phyloP scores from a whole-genome alignment of 2,329 filamentous ascomycete genomes.

The Sclerotinia borealis region DNA sequence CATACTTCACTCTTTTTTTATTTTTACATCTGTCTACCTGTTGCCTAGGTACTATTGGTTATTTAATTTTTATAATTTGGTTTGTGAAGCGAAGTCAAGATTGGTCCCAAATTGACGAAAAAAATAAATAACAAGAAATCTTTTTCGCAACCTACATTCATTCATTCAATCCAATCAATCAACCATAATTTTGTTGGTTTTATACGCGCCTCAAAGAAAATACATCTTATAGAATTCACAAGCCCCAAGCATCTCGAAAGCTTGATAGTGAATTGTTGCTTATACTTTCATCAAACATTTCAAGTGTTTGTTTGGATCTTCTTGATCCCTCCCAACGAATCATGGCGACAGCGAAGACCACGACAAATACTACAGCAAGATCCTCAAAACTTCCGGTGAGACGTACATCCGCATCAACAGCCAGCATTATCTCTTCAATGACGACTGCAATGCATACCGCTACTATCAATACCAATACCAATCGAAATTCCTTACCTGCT shows the following conservation, averaged over 20 bases:
- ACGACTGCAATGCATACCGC: not conserved
- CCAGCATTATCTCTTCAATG: conserved; percentile 5
- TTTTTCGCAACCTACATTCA: not conserved
- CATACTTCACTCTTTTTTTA: not conserved
- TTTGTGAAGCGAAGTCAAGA: not conserved
- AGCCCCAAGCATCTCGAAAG: not conserved
- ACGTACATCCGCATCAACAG: conserved; percentile 4
- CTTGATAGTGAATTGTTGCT: not conserved
- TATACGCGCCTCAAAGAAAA: not conserved
- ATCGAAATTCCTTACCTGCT: conserved; percentile 2
- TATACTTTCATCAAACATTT: not conserved
- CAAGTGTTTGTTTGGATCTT: not conserved
- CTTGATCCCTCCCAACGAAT: not conserved
- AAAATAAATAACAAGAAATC: not conserved
- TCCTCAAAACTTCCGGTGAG: not conserved
- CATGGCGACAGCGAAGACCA: conserved; percentile 1
- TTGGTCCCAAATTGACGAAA: not conserved
- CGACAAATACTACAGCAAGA: not conserved
- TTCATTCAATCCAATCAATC: not conserved
- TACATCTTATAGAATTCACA: not conserved
- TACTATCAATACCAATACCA: not conserved
- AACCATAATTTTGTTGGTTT: not conserved
- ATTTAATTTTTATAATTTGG: not conserved
- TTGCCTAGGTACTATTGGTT: not conserved
- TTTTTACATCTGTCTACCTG: not conserved